Percentiles rank a stretch among this genome's conserved stretches.
Conservation (phyloP, 257 asterid genomes). For the Nicotiana tabacum region DNA sequence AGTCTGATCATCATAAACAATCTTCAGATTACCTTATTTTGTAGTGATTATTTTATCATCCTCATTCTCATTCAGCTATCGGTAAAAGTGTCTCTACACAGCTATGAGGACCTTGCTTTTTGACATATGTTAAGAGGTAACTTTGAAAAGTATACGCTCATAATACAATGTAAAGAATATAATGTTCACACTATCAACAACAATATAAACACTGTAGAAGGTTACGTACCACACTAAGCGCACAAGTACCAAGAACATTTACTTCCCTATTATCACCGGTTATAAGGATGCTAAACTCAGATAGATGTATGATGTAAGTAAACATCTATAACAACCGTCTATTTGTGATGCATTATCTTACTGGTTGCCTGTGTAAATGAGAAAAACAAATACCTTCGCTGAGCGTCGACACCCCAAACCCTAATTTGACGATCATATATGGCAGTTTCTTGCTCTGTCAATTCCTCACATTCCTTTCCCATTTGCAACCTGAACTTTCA, state of each 20-base stretch:
- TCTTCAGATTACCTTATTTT: too few species aligned
- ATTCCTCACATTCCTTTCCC: constrained; percentile 15
- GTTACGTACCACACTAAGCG: neutral
- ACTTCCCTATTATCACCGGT: neutral
- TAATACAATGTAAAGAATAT: neutral
- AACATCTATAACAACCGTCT: neutral
- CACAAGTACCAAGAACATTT: neutral
- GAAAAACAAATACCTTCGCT: constrained; percentile 49
- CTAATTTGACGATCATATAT: constrained; percentile 93
- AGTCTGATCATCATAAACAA: too few species aligned
- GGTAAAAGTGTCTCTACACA: too few species aligned
- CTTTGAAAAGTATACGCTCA: neutral
- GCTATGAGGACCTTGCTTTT: neutral
- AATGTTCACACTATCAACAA: neutral
- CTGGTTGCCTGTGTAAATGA: neutral
- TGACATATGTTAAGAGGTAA: neutral
- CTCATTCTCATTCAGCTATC: too few species aligned
- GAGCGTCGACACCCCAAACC: constrained; percentile 99
- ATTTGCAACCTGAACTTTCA: neutral
- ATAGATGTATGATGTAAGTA: neutral
- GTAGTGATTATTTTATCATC: too few species aligned
- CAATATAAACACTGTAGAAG: too few species aligned
- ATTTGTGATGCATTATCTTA: neutral
- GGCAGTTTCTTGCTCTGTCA: constrained; percentile 69
- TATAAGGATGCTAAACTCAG: neutral